These are phyloP conservation scores for Hemerocallis citrina DNA, from an alignment of 106 monocot species.

Conservation along the genomic window DNA sequence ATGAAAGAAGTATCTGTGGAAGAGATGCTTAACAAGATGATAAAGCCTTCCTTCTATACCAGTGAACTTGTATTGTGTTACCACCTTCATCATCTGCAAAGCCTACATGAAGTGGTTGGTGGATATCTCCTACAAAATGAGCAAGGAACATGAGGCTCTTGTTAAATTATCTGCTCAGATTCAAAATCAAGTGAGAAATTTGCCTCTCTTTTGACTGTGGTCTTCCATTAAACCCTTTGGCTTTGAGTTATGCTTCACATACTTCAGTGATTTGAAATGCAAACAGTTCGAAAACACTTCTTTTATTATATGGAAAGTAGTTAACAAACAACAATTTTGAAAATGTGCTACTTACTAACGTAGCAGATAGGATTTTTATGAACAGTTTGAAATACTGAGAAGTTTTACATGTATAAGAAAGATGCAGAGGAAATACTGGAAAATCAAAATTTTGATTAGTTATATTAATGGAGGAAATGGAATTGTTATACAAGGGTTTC, in stretches of 20 bases:
- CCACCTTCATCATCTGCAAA: conserved; percentile 75
- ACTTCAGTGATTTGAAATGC: conserved; percentile 39
- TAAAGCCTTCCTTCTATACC: conserved; percentile 74
- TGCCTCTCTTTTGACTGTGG: no score
- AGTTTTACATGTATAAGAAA: conserved; percentile 32
- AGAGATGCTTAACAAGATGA: no score
- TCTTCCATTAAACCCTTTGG: no score
- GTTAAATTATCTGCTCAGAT: conserved; percentile 82
- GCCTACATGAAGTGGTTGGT: conserved; percentile 66
- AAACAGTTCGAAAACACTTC: neutral
- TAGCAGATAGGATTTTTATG: neutral
- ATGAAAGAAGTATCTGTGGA: no score
- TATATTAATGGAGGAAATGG: no score
- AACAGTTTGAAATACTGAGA: neutral
- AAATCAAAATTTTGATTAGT: no score
- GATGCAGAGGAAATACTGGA: no score
- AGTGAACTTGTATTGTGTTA: conserved; percentile 63
- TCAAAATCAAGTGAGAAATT: no score
- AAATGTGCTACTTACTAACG: no score
- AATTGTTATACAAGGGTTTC: conserved; percentile 26
- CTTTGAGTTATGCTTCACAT: no score
- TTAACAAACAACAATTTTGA: no score
- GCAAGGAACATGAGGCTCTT: conserved; percentile 88
- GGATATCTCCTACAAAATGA: conserved; percentile 79
- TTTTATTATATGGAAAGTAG: neutral